A percentile compares a stretch with the other conserved stretches of the same genome.
phyloP scores from a whole-genome alignment of 495 filamentous ascomycete species.

The Chaetomidium leptoderma region DNA sequence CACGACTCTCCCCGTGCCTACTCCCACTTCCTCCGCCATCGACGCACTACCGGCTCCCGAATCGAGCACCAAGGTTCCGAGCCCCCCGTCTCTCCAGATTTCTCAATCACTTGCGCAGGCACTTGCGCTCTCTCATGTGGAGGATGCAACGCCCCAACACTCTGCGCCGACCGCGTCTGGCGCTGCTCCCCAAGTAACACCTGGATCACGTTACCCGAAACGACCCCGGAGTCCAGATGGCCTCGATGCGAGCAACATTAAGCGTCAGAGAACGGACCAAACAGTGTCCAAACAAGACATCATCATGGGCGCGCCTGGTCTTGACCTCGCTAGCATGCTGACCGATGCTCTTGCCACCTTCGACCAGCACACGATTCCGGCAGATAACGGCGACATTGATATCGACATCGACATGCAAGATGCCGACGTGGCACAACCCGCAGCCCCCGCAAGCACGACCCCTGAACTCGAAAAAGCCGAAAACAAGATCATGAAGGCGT shows the following conservation, averaged over 20 bases:
- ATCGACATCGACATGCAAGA: constrained; percentile 27
- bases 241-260: constrained; percentile 27
- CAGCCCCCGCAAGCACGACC: constrained; percentile 5
- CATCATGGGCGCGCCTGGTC: constrained; percentile 7
- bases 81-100: no score
- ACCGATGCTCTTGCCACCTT: constrained; percentile 25
- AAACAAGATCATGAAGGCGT: constrained; percentile 31
- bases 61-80: not conserved
- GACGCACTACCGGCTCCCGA: not conserved
- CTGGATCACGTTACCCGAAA: constrained; percentile 22
- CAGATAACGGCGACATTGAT: no score
- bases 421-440: constrained; percentile 4
- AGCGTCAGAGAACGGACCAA: constrained; percentile 36
- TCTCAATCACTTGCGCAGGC: not conserved
- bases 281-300: not conserved
- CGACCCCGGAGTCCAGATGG: constrained; percentile 33
- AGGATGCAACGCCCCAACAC: not conserved
- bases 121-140: not conserved
- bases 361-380: constrained; percentile 14
- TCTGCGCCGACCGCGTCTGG: not conserved
- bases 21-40: not conserved
- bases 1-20: not conserved
- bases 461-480: constrained; percentile 22
- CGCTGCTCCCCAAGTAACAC: not conserved
- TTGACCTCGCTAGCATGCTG: constrained; percentile 29